Conservation (phyloP, 345 rosid species). For the Bruguiera gymnorhiza region DNA sequence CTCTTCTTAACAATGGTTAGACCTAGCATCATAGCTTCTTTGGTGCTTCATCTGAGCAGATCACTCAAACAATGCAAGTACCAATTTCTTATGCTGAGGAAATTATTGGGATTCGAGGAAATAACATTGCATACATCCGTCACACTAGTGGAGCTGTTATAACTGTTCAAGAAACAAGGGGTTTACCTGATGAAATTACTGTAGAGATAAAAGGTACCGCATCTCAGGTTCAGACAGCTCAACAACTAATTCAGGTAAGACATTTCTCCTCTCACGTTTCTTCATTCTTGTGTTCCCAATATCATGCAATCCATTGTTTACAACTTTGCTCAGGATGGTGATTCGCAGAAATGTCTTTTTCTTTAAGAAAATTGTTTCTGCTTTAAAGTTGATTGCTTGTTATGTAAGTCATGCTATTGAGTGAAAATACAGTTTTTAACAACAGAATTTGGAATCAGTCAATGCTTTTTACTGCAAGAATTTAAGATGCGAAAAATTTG, state of each 20-base stretch:
- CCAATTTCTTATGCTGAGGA: conserved; percentile 79
- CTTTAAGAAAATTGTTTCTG: too few species aligned
- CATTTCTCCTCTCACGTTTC: neutral
- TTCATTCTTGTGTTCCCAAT: neutral
- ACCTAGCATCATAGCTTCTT: neutral
- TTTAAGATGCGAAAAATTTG: too few species aligned
- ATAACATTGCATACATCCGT: conserved; percentile 70
- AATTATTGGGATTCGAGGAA: conserved; percentile 73
- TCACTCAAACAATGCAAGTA: conserved; percentile 79
- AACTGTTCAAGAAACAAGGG: conserved; percentile 65
- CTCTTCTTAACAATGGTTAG: neutral
- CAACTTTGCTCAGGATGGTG: neutral
- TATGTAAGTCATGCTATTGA: too few species aligned
- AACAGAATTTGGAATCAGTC: too few species aligned
- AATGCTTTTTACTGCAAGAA: too few species aligned
- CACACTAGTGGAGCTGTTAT: conserved; percentile 66
- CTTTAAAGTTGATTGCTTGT: too few species aligned
- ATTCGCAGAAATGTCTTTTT: neutral
- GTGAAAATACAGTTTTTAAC: too few species aligned
- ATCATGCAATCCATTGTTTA: neutral
- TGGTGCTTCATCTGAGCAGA: conserved; percentile 27
- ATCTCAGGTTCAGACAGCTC: conserved; percentile 68
- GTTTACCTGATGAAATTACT: conserved; percentile 62
- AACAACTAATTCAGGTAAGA: conserved; percentile 71
- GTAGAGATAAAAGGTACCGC: conserved; percentile 81